Evolutionary conservation across 805 yeast genomes (phyloP), one percentile per base, ranked within the genome.

Genomic region (Nakazawaea wickerhamii): DNA sequence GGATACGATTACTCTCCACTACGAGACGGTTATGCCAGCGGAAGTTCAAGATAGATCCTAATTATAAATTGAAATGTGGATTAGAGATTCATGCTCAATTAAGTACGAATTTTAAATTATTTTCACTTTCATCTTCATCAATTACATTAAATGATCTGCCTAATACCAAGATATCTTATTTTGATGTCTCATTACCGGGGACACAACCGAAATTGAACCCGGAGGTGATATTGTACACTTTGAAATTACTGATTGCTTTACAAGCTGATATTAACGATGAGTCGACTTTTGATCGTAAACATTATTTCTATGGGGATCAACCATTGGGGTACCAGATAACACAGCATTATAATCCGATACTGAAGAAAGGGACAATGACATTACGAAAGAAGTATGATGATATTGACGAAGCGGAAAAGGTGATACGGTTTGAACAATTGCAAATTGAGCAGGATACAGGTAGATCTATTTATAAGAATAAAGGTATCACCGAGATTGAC

Each of bases 361-460:
- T 96, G 2, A 65, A 60, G 25, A 70, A 76, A 38, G 99, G 99
- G 0, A 49, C 41, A 17, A 37, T 91, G 23, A 57, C 57, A 18
- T 58, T 91, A 31, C 56, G 53, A 9, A 60, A 63, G 19, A 61
- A 71, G 27, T 66, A 70, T 42, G 96, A 89, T 55, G 77, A 73
- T 7, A 66, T 77, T 2, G 54, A 64, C 2, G 58, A 61, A 4
- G 60, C 61, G 2, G 64, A 60, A 23, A 72, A 79, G 39, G 54
- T 47, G 5, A 83, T 89, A 7, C 61, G 75, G 2, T 79, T 93
- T 20, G 79, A 74, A 43, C 97, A 91, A 60, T 62, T 93, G 30
- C 99, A 93, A 58, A 63, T 93, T 18, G 99, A 93, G 57, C 99
- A 93, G 61, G 99, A 91, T 56, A 91, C 97, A 0, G 98, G 95